Base-by-base conservation (phyloP, 1,284 basidiomycete genomes). In the Acaromyces ingoldii region DNA sequence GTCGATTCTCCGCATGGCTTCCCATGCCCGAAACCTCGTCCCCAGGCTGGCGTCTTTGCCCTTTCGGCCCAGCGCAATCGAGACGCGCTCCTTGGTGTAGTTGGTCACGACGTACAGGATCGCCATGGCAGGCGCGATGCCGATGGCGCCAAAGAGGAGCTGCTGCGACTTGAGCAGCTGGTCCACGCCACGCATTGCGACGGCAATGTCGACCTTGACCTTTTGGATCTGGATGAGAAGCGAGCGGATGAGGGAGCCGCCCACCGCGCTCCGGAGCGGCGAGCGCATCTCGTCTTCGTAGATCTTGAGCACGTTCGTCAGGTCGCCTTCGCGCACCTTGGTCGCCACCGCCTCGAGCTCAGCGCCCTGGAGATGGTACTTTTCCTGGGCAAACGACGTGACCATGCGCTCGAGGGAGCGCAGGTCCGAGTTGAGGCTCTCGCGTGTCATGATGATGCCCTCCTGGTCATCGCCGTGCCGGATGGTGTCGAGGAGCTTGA, bases 141-240 rank as follows among this genome's bases (percentile, higher is more conserved):
- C 93, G 53, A 97, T 91, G 61, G 96, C 96, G 1, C 89, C 93
- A 67, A 98, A 97, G 1, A 95, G 95, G 28, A 98, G 81, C 75
- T 96, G 90, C 77, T 98, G 93, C 2, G 89, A 91, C 66, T 87
- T 89, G 58, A 98, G 84, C 46, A 98, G 80, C 71, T 87, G 89
- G 77, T 98, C 93, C 62, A 96, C 87, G 46, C 89, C 85, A 49
- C 84, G 78, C 68, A 96, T 79, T 25, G 89, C 82, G 78, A 93
- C 83, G 65, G 91, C 88, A 49, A 97, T 84, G 75, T 98, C 93
- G 53, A 90, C 91, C 81, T 97, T 97, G 53, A 91, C 89, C 77
- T 97, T 98, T 71, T 98, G 93, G 1, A 96, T 82, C 74, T 97
- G 93, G 50, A 98, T 88, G 54, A 98, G 85, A 29, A 92, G 78